Evolutionary conservation across 139 green algal species (phyloP), one percentile per base, ranked within the genome.

Genomic region (Mesotaenium endlicherianum): DNA sequence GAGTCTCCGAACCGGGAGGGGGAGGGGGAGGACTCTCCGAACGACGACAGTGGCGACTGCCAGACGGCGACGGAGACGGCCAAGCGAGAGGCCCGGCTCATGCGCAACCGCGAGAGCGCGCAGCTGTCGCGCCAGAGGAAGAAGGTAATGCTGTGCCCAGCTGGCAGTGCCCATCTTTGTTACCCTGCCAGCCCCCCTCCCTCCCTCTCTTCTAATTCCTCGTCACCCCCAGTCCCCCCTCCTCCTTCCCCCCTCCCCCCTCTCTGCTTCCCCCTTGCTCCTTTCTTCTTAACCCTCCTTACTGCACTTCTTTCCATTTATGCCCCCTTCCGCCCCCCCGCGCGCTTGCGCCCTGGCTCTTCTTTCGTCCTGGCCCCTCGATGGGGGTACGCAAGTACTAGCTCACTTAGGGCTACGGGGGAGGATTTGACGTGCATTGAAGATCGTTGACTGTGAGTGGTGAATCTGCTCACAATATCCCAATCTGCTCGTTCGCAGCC

Each of bases 51-150:
- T 1, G 74, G 70, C 40, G 45, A 40, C 6, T 47, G 49, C 30
- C 40, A 16, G 39, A 43, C 42, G 40, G 75, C 71, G 8, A 0
- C 17, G 47, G 81, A 87, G 26, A 34, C 17, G 34, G 81, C 86
- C 36, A 87, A 87, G 81, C 42, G 45, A n/a, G 68, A 90, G 77
- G 89, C 85, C 16, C 83, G 89, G 68, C 89, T 94, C 75, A 49
- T 90, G 59, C 89, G 92, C 31, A 94, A 94, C 77, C 70, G 92
- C 1, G 92, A 94, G 74, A 94, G 91, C 43, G 92, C 92, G 47
- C 85, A 92, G n/a, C 75, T 91, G 38, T 94, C 91, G 2, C 78
- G 92, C 38, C 92, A 94, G 84, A 84, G 92, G 49, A 94, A 92
- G 80, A 94, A 94, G 77, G 79, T n/a, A n/a, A n/a, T n/a, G n/a